Conservation (phyloP, 495 filamentous ascomycete species). For the Immersiella caudata region DNA sequence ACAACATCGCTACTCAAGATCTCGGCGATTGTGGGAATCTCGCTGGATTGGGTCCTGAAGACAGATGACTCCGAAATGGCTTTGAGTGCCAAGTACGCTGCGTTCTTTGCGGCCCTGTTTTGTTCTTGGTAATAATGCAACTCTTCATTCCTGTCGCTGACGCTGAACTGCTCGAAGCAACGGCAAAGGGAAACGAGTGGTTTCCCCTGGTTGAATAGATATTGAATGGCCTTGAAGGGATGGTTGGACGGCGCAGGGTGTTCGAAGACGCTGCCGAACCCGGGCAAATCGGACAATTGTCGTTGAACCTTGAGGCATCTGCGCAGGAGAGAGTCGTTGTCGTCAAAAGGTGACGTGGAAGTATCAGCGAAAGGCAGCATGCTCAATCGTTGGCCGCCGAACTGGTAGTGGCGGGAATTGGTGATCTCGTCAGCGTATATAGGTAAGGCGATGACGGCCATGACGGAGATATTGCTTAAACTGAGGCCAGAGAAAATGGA, state of each 20-base stretch:
- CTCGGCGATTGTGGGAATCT: background rate
- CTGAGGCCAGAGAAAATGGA: slow-evolving; percentile 28
- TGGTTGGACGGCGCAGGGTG: background rate
- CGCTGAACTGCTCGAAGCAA: background rate
- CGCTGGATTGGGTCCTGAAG: background rate
- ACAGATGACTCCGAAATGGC: background rate
- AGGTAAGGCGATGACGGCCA: slow-evolving; percentile 30
- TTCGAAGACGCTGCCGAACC: background rate
- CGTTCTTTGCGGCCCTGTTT: background rate
- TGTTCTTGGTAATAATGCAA: background rate
- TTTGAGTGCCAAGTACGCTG: background rate
- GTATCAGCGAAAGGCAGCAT: background rate
- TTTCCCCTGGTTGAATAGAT: background rate
- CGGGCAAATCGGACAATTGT: background rate
- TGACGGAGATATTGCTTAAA: slow-evolving; percentile 26
- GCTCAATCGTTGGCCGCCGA: slow-evolving; percentile 4
- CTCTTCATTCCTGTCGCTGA: background rate
- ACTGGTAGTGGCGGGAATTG: slow-evolving; percentile 30
- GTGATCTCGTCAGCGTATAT: slow-evolving; percentile 24
- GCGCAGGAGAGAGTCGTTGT: background rate
- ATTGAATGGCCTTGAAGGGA: background rate
- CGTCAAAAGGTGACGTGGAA: background rate
- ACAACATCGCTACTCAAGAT: background rate
- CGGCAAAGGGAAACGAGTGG: background rate
- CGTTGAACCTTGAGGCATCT: slow-evolving; percentile 11